Conservation (phyloP, 306 rosid species). For the Vicia sativa region DNA sequence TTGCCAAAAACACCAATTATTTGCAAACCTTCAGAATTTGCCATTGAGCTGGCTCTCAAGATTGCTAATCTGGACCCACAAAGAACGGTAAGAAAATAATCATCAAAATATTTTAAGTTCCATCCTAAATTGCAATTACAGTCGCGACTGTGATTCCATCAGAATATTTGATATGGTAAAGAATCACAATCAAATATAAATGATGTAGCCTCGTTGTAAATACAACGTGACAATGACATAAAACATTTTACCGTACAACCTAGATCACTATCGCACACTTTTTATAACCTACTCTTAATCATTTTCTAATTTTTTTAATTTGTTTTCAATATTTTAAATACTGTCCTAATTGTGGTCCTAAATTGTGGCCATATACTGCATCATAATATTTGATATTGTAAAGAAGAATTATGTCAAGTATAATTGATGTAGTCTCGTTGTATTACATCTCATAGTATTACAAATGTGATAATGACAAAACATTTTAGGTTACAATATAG, state of each 20-base stretch:
- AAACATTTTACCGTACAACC: too few relatives aligned
- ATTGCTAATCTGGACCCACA: slow-evolving; percentile 81
- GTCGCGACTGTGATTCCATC: too few relatives aligned
- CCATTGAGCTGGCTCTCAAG: slow-evolving; percentile 75
- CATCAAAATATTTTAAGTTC: not conserved
- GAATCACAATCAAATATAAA: too few relatives aligned
- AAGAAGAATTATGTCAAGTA: not conserved
- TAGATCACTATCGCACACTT: too few relatives aligned
- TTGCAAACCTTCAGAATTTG: slow-evolving; percentile 79
- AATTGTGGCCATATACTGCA: not conserved
- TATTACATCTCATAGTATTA: not conserved
- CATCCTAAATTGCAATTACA: too few relatives aligned
- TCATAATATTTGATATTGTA: not conserved
- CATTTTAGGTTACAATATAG: not conserved
- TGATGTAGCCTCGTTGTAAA: too few relatives aligned
- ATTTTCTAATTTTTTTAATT: too few relatives aligned
- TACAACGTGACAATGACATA: too few relatives aligned
- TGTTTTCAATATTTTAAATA: too few relatives aligned
- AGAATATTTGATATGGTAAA: too few relatives aligned
- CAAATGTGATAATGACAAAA: not conserved
- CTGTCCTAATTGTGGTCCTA: not conserved
- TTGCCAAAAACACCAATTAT: slow-evolving; percentile 87
- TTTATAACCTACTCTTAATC: too few relatives aligned
- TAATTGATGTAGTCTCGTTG: not conserved
- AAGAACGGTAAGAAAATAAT: slow-evolving; percentile 67